Base-by-base conservation (phyloP, 805 yeast species). In the Brettanomyces custersianus region DNA sequence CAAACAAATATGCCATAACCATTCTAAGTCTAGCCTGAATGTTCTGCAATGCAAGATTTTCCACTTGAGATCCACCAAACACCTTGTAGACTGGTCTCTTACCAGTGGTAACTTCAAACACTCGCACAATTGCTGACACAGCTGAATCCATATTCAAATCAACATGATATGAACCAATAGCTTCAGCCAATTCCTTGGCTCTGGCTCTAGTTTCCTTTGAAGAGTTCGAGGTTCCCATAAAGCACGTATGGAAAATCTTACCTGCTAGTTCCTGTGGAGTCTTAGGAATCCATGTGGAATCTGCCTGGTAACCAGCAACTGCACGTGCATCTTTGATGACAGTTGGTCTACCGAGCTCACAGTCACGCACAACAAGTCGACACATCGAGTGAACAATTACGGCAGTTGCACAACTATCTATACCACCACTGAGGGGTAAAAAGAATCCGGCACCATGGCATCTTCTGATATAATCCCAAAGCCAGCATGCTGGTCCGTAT, bases 401-500 rank as follows among this genome's bases (percentile, higher is more conserved):
- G 0, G 97, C 92, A 1, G 98, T 92, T 2, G 98, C 96, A 65
- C 98, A 94, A 24, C 95, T 83, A 55, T 92, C 99, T 44, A 92
- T 90, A 34, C 99, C 99, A 15, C 99, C 99, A 56, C 94, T 81
- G 34, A 92, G 65, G 0, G 99, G 97, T 31, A 92, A 65, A 59
- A 92, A 94, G 55, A 70, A 92, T 0, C 99, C 99, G 0, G 87
- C 85, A 35, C 92, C 83, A 45, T 74, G 75, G 47, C 94, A 85
- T 44, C 99, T 72, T 56, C 99, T 74, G 40, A 92, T 68, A 52
- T 92, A 92, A 58, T 92, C 99, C 99, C 99, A 92, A 44, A 92
- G 60, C 99, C 99, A 92, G 57, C 98, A 92, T 0, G 99, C 98
- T 1, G 99, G 99, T 0, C 99, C 99, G 30, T 84, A 65, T 1